A percentile compares a stretch with the other conserved stretches of the same genome.
Evolutionary conservation across 352 stramenopile genomes (phyloP).

Genomic region (Phytophthora macrochlamydospora): DNA sequence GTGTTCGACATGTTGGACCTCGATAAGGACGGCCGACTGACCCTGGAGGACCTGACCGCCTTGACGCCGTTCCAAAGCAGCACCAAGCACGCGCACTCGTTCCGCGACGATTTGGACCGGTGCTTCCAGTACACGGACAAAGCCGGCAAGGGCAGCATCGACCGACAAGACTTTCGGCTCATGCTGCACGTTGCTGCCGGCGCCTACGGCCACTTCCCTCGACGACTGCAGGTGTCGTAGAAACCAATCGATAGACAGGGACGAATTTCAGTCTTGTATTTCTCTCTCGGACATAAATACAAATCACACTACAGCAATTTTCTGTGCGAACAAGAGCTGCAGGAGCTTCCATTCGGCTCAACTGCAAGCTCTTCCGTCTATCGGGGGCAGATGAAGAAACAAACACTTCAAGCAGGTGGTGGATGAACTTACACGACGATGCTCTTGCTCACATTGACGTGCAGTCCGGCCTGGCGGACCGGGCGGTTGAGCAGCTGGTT

Average conservation of each 20-base stretch:
- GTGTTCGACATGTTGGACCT: constrained; percentile 60
- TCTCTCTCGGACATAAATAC: constrained; percentile 35
- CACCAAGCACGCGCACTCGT: constrained; percentile 45
- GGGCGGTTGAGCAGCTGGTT: constrained; percentile 78
- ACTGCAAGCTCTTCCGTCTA: constrained; percentile 23
- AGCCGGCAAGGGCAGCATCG: constrained; percentile 40
- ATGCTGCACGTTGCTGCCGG: constrained; percentile 56
- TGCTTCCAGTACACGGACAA: constrained; percentile 65
- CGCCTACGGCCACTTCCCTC: constrained; percentile 59
- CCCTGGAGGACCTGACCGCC: constrained; percentile 46
- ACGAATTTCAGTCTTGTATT: constrained; percentile 26
- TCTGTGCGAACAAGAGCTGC: constrained; percentile 6
- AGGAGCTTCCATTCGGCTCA: constrained; percentile 33
- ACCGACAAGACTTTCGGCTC: constrained; percentile 45
- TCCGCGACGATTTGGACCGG: constrained; percentile 60
- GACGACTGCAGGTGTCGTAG: constrained; percentile 28
- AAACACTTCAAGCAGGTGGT: too few species aligned
- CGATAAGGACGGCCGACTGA: constrained; percentile 57
- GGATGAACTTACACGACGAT: constrained; percentile 60
- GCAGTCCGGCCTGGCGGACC: constrained; percentile 71
- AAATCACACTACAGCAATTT: constrained; percentile 19
- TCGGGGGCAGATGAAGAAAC: constrained; percentile 7
- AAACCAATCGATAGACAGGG: constrained; percentile 13
- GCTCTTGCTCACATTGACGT: constrained; percentile 63
- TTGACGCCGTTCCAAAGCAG: constrained; percentile 44